Percentiles rank a stretch among this genome's conserved stretches.
These are phyloP conservation scores for Diaporthe ampelina DNA, from an alignment of 2,329 filamentous ascomycete species.

Conservation along the genomic window DNA sequence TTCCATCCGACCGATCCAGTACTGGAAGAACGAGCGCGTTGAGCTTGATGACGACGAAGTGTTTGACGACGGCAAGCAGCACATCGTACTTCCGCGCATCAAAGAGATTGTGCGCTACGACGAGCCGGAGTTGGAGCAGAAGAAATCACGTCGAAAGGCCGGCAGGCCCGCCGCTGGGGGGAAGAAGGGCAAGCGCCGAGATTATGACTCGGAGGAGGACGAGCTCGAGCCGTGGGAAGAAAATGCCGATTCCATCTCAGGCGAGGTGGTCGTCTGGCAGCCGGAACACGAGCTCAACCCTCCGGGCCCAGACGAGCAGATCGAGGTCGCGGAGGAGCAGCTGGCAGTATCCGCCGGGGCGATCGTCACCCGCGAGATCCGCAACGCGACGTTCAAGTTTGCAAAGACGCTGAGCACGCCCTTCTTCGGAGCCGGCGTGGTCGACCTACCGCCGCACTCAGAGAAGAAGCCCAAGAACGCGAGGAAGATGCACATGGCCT, in stretches of 20 bases:
- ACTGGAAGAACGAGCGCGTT: conserved; percentile 87
- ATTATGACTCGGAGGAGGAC: conserved; percentile 59
- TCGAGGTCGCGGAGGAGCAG: conserved; percentile 67
- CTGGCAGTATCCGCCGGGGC: conserved; percentile 69
- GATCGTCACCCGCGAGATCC: conserved; percentile 71
- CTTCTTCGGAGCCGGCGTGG: conserved; percentile 91
- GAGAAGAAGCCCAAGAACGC: conserved; percentile 93
- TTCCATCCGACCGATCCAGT: conserved; percentile 83
- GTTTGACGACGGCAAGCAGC: conserved; percentile 57
- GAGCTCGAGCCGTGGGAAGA: conserved; percentile 80
- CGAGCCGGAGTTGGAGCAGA: conserved; percentile 60
- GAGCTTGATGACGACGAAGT: conserved; percentile 74
- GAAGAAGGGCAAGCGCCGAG: conserved; percentile 51
- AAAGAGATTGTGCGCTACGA: conserved; percentile 84
- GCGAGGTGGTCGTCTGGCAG: conserved; percentile 75
- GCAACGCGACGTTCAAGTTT: conserved; percentile 83
- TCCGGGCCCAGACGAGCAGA: conserved; percentile 67
- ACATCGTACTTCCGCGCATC: conserved; percentile 77
- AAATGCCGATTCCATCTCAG: conserved; percentile 73
- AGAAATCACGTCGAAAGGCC: conserved; percentile 37
- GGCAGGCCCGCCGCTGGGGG: conserved; percentile 41
- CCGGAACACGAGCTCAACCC: conserved; percentile 67
- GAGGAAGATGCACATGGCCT: conserved; percentile 96
- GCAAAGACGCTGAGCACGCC: conserved; percentile 87
- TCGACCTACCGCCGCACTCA: conserved; percentile 86